Evolutionary conservation across 2,329 filamentous ascomycete species (phyloP).

Genomic region (Sarocladiaceae sp.): DNA sequence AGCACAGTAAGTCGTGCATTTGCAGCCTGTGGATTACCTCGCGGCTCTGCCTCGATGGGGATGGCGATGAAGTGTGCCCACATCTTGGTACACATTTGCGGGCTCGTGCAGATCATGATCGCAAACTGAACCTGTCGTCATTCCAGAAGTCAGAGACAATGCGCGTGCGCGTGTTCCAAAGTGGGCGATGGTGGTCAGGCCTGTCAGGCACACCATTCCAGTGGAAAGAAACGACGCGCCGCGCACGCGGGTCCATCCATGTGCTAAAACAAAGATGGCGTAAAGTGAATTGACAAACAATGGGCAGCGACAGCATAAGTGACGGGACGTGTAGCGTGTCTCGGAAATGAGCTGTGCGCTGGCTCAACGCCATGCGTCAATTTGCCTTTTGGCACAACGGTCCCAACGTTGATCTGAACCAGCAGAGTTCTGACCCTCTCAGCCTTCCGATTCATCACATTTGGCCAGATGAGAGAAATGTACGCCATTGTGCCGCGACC

Average conservation of each 20-base stretch:
- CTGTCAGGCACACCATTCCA: not conserved
- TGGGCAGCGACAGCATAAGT: not conserved
- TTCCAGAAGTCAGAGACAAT: constrained; percentile 8
- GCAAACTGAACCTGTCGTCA: constrained; percentile 3
- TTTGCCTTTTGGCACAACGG: constrained; percentile 1
- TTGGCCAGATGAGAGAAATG: not conserved
- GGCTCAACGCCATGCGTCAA: constrained; percentile 3
- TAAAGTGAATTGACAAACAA: not conserved
- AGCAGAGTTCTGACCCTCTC: not conserved
- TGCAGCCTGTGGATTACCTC: not conserved
- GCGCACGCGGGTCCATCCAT: not conserved
- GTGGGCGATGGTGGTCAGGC: not conserved
- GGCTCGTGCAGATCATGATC: not conserved
- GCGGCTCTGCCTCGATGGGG: not conserved
- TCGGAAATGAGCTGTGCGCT: constrained; percentile 3
- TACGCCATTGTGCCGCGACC: not conserved
- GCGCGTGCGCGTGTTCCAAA: constrained; percentile 2
- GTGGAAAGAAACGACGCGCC: not conserved
- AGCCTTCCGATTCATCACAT: not conserved
- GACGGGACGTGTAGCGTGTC: not conserved
- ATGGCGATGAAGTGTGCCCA: not conserved
- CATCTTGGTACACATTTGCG: constrained; percentile 5
- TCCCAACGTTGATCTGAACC: not conserved
- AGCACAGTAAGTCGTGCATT: not conserved
- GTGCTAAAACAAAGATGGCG: constrained; percentile 4